Evolutionary conservation across 2,329 filamentous ascomycete genomes (phyloP), one percentile per base, ranked within the genome.

Genomic region (Ilyonectria destructans): DNA sequence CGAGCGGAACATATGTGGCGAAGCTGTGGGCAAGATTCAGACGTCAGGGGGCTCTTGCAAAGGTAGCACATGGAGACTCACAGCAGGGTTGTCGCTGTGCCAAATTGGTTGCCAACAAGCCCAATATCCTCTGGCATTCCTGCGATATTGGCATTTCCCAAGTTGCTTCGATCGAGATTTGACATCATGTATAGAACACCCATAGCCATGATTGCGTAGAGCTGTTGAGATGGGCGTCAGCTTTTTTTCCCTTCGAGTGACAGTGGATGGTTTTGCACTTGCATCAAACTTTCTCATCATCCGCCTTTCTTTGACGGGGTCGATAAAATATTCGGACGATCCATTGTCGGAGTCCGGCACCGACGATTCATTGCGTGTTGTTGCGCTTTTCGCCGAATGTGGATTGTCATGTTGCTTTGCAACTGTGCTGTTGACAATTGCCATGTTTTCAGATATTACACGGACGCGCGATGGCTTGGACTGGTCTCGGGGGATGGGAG

Each of bases 261-360:
- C 10, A 19, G 21, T 17, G 26, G 23, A 65, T 31, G 3, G 33
- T 13, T 33, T 12, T 31, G 13, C 13, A 33, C 66, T 67, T 66
- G 71, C 74, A 58, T 76, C 73, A 54, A 76, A 76, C 19, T 76
- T 76, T 23, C 71, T 59, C 71, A 76, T 76, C 74, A 76, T 76
- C 31, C 58, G 45, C 26, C 61, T 58, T 45, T 71, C 69, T 31
- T 69, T 69, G 33, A 71, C 60, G 1, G 67, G 67, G 33, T 71
- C 69, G 23, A 71, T 71, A 51, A 55, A 68, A 37, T 58, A 55
- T 6, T 55, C 49, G 4, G 60, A 55, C 2, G 54, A 45, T 10
- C 65, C 67, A 69, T 69, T 51, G 31, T 69, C 67, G 13, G 59
- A 69, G 29, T 67, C 67, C 15, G 43, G 33, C 26, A 19, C 58